phyloP scores from a whole-genome alignment of 495 filamentous ascomycete genomes.

The Lophiostoma macrostomum region DNA sequence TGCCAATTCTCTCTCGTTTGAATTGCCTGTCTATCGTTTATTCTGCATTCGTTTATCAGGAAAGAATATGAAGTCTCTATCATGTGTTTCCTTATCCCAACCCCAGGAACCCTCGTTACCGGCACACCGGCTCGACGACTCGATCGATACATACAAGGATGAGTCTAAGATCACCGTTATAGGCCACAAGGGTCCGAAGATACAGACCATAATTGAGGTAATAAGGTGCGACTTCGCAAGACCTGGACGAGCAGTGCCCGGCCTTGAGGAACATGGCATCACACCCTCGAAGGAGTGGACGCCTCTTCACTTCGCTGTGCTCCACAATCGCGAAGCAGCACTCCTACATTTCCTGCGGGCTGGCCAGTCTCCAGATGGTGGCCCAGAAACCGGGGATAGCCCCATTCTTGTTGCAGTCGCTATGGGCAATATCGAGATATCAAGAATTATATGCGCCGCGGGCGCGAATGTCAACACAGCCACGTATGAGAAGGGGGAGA shows the following conservation, averaged over 20 bases:
- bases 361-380: constrained; percentile 21
- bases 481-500: constrained; percentile 18
- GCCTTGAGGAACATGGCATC: not conserved
- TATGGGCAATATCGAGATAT: constrained; percentile 9
- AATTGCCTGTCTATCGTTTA: not conserved
- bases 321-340: constrained; percentile 24
- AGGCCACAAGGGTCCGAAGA: constrained; percentile 14
- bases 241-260: not conserved
- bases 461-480: constrained; percentile 13
- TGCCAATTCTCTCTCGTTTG: not conserved
- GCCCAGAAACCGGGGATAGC: not conserved
- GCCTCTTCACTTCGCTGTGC: constrained; percentile 19
- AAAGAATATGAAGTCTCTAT: constrained; percentile 15
- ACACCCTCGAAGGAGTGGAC: constrained; percentile 22
- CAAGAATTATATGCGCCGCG: constrained; percentile 16
- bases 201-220: constrained; percentile 24
- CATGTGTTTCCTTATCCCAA: constrained; percentile 17
- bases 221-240: constrained; percentile 21
- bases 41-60: constrained; percentile 5
- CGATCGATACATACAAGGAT: constrained; percentile 20
- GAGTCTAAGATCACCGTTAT: constrained; percentile 1
- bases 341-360: constrained; percentile 19
- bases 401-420: constrained; percentile 17
- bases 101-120: not conserved
- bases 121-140: not conserved